phyloP scores from a whole-genome alignment of 2,329 filamentous ascomycete species.

The Dactylella cylindrospora region DNA sequence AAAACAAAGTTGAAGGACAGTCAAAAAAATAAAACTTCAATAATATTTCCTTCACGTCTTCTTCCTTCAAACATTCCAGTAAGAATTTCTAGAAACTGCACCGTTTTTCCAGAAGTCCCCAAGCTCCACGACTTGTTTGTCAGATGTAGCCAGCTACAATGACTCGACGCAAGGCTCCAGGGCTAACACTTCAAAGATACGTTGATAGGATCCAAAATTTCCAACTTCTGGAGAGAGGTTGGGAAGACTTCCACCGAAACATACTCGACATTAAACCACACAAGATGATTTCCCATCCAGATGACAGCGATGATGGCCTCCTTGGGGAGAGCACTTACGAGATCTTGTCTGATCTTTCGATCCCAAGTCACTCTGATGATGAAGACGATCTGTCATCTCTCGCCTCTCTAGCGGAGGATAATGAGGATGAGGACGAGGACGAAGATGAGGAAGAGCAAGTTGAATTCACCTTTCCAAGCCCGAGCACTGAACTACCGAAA shows the following conservation, averaged over 20 bases:
- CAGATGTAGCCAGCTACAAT: constrained; percentile 19
- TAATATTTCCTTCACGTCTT: no score
- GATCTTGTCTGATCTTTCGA: constrained; percentile 48
- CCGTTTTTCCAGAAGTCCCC: constrained; percentile 16
- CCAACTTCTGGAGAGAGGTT: constrained; percentile 17
- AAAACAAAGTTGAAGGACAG: no score
- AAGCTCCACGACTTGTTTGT: constrained; percentile 8
- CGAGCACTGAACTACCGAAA: constrained; percentile 21
- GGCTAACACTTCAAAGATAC: constrained; percentile 29
- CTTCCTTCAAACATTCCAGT: no score
- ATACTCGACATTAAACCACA: constrained; percentile 28
- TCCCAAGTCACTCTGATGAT: constrained; percentile 55
- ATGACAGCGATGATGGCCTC: constrained; percentile 47
- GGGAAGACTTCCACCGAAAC: constrained; percentile 22
- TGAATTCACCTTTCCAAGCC: constrained; percentile 32
- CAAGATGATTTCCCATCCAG: constrained; percentile 48
- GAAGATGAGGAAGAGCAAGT: constrained; percentile 15
- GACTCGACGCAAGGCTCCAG: constrained; percentile 37
- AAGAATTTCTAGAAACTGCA: no score
- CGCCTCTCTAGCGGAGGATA: constrained; percentile 52
- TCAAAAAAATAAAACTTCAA: no score
- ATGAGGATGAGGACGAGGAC: constrained; percentile 51
- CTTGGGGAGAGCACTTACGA: constrained; percentile 49
- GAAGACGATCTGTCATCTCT: constrained; percentile 53
- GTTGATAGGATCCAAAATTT: constrained; percentile 35